phyloP scores from a whole-genome alignment of 345 rosid species.

The Isatis tinctoria region DNA sequence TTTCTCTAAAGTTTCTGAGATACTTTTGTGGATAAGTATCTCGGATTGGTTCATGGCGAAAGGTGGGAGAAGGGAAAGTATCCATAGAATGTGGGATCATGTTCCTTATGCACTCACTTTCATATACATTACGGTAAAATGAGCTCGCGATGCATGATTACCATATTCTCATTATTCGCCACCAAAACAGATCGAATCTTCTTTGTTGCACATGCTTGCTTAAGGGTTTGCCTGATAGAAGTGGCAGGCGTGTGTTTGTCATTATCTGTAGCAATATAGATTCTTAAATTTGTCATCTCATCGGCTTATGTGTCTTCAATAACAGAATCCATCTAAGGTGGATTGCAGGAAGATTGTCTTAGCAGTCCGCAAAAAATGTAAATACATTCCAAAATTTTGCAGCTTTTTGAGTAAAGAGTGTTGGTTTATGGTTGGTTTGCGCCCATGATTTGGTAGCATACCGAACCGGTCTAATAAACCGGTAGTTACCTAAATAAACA shows the following conservation, averaged over 20 bases:
- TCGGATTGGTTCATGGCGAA: slow-evolving; percentile 97
- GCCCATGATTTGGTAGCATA: too few relatives aligned
- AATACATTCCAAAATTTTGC: too few relatives aligned
- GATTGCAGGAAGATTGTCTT: slow-evolving; percentile 77
- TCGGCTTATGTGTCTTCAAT: slow-evolving; percentile 6
- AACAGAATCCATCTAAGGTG: slow-evolving; percentile 96
- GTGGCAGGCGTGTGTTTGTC: slow-evolving; percentile 47
- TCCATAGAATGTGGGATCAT: slow-evolving; percentile 99
- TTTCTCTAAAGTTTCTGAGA: not conserved
- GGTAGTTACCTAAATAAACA: too few relatives aligned
- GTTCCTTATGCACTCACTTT: slow-evolving; percentile 99
- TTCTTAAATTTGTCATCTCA: not conserved
- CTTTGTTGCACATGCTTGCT: slow-evolving; percentile 96
- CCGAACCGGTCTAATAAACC: too few relatives aligned
- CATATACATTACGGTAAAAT: slow-evolving; percentile 97
- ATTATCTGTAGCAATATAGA: not conserved
- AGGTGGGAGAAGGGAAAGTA: slow-evolving; percentile 86
- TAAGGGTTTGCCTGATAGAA: slow-evolving; percentile 93
- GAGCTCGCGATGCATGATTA: slow-evolving; percentile 99
- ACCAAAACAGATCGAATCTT: slow-evolving; percentile 99
- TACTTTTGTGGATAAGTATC: slow-evolving; percentile 73
- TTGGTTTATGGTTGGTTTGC: too few relatives aligned
- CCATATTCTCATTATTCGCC: slow-evolving; percentile 96
- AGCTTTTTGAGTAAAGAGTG: too few relatives aligned
- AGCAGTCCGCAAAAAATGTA: not conserved